Conservation (phyloP, 2,329 filamentous ascomycete species). For the Epicoccum sorghinum region DNA sequence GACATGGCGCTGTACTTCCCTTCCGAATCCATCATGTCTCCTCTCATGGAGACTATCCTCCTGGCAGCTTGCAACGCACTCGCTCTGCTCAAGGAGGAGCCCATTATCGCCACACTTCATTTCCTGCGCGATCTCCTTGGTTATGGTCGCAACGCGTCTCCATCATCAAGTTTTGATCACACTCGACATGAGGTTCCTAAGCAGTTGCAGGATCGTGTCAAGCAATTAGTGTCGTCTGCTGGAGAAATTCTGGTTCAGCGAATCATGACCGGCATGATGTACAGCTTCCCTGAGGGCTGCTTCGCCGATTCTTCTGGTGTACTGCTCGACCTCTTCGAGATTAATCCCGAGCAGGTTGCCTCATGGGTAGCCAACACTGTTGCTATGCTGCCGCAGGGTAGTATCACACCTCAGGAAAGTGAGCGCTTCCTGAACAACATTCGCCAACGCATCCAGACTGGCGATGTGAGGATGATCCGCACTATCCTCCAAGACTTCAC, state of each 20-base stretch:
- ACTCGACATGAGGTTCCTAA: conserved; percentile 65
- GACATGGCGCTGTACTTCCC: conserved; percentile 95
- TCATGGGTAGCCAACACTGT: conserved; percentile 85
- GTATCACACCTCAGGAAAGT: conserved; percentile 75
- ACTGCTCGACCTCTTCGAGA: conserved; percentile 85
- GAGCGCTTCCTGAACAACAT: conserved; percentile 82
- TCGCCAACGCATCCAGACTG: conserved; percentile 72
- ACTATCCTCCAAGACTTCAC: conserved; percentile 94
- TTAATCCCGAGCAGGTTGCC: conserved; percentile 79
- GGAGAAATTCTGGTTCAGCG: conserved; percentile 84
- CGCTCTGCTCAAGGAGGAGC: conserved; percentile 87
- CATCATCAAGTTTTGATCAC: conserved; percentile 66
- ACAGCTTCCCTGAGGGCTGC: conserved; percentile 93
- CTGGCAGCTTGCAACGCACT: conserved; percentile 86
- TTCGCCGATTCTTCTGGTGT: conserved; percentile 94
- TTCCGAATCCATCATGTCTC: conserved; percentile 78
- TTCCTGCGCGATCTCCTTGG: conserved; percentile 89
- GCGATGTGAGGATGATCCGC: conserved; percentile 78
- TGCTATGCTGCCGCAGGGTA: conserved; percentile 77
- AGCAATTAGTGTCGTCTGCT: conserved; percentile 70
- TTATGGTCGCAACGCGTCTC: conserved; percentile 77
- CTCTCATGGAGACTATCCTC: conserved; percentile 81
- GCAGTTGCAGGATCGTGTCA: conserved; percentile 75
- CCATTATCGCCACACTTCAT: conserved; percentile 87
- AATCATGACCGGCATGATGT: conserved; percentile 98